Evolutionary conservation across 208 protist species (phyloP).

Genomic region (Crithidia sp.): DNA sequence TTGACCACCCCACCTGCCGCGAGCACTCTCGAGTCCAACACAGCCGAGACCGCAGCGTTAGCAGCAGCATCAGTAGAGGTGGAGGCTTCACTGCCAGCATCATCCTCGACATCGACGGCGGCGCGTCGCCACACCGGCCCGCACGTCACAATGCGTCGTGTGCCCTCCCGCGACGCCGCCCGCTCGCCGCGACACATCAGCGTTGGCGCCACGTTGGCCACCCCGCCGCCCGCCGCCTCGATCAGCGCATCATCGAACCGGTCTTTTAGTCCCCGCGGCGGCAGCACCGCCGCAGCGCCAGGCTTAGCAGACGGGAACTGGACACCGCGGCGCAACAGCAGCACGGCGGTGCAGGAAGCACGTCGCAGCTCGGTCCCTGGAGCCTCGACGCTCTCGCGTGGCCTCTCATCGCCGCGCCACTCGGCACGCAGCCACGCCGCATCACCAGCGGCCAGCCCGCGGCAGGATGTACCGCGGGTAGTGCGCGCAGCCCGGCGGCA

Average conservation of each 20-base stretch:
- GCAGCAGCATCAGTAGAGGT: too few species aligned
- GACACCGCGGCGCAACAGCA: slow-evolving; percentile 11
- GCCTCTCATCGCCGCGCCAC: neutral
- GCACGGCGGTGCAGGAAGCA: neutral
- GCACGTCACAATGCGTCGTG: neutral
- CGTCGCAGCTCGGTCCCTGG: neutral
- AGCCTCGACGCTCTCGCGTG: neutral
- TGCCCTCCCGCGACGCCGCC: neutral
- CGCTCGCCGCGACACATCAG: slow-evolving; percentile 12
- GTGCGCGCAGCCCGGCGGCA: neutral
- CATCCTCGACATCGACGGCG: neutral
- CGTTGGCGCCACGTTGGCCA: neutral
- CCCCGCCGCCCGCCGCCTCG: neutral
- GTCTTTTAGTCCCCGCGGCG: neutral
- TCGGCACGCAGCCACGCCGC: slow-evolving; percentile 5
- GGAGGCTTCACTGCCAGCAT: neutral
- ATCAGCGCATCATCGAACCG: neutral
- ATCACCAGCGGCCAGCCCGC: neutral
- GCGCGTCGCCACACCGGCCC: neutral
- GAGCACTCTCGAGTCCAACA: neutral
- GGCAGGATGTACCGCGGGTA: neutral
- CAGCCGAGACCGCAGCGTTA: too few species aligned
- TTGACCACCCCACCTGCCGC: neutral
- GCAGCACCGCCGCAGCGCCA: too few species aligned
- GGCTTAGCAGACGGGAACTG: neutral